phyloP scores from a whole-genome alignment of 192 early-diverging fungal species.

The Chytriomyces hyalinus region DNA sequence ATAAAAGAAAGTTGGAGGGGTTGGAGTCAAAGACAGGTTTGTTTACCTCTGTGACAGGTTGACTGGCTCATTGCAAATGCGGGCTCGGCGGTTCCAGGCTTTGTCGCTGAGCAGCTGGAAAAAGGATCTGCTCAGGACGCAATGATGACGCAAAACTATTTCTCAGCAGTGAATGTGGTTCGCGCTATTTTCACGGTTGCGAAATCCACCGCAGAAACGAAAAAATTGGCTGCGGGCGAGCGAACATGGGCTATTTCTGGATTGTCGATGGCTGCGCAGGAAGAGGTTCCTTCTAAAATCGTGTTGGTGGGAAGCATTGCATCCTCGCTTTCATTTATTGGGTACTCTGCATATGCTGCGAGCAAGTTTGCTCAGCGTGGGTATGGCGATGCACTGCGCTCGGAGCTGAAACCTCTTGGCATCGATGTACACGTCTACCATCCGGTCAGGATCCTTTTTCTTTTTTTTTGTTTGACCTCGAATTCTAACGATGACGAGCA shows the following conservation, averaged over 20 bases:
- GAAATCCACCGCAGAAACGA: slow-evolving; percentile 5
- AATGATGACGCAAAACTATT: slow-evolving; percentile 51
- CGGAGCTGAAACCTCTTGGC: slow-evolving; percentile 45
- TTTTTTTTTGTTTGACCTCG: not conserved
- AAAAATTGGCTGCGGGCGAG: slow-evolving; percentile 7
- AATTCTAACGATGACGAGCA: slow-evolving; percentile 1
- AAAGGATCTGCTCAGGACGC: slow-evolving; percentile 22
- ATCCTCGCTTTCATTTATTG: slow-evolving; percentile 45
- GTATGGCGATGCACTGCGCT: slow-evolving; percentile 46
- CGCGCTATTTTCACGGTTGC: slow-evolving; percentile 42
- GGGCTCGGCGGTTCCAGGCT: slow-evolving; percentile 38
- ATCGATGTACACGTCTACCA: slow-evolving; percentile 48
- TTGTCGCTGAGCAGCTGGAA: slow-evolving; percentile 41
- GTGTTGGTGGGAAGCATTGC: slow-evolving; percentile 49
- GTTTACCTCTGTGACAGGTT: not conserved
- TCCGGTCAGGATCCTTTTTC: slow-evolving; percentile 19
- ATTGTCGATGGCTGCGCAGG: slow-evolving; percentile 25
- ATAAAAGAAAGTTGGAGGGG: not conserved
- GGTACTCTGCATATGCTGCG: slow-evolving; percentile 49
- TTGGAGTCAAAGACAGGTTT: too few species aligned
- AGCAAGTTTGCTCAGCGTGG: slow-evolving; percentile 55
- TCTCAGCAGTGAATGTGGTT: slow-evolving; percentile 45
- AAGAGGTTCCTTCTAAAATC: slow-evolving; percentile 38
- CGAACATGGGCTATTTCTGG: slow-evolving; percentile 38
- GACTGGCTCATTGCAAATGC: slow-evolving; percentile 26